Percentiles rank a stretch among this genome's conserved stretches.
These are phyloP conservation scores for Megacollybia platyphylla DNA, from an alignment of 1,284 basidiomycete species.

Conservation along the genomic window DNA sequence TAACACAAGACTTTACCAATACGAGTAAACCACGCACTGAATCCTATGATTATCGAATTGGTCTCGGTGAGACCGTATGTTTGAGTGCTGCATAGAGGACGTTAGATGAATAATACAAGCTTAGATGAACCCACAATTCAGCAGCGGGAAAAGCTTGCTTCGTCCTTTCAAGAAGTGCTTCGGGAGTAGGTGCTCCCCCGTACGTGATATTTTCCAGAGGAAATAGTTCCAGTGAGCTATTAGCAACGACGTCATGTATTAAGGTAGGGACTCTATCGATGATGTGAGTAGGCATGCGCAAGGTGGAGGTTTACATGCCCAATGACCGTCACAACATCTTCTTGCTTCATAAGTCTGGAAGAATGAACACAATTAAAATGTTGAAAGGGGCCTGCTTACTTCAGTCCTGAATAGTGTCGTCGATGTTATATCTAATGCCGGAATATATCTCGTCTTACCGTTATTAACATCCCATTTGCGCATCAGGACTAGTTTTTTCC, in stretches of 20 bases:
- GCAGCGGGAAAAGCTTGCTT: slow-evolving; percentile 31
- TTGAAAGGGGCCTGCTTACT: slow-evolving; percentile 15
- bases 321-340: slow-evolving; percentile 30
- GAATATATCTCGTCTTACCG: slow-evolving; percentile 18
- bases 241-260: slow-evolving; percentile 35
- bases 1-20: neutral
- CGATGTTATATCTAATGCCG: slow-evolving; percentile 2
- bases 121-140: slow-evolving; percentile 18
- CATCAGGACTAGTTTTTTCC: slow-evolving; percentile 45
- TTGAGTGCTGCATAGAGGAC: slow-evolving; percentile 24
- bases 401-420: slow-evolving; percentile 11
- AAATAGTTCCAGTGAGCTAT: slow-evolving; percentile 24
- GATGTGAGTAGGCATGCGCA: neutral
- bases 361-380: neutral
- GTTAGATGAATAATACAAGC: neutral
- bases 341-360: slow-evolving; percentile 27
- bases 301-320: slow-evolving; percentile 12
- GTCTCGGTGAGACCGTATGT: slow-evolving; percentile 55
- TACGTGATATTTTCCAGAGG: slow-evolving; percentile 35
- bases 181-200: slow-evolving; percentile 44
- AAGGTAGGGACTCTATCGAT: slow-evolving; percentile 41
- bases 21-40: no score
- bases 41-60: slow-evolving; percentile 28
- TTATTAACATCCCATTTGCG: slow-evolving; percentile 44
- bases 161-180: slow-evolving; percentile 27